Conservation (phyloP, 306 rosid species). For the Hippophae rhamnoides region DNA sequence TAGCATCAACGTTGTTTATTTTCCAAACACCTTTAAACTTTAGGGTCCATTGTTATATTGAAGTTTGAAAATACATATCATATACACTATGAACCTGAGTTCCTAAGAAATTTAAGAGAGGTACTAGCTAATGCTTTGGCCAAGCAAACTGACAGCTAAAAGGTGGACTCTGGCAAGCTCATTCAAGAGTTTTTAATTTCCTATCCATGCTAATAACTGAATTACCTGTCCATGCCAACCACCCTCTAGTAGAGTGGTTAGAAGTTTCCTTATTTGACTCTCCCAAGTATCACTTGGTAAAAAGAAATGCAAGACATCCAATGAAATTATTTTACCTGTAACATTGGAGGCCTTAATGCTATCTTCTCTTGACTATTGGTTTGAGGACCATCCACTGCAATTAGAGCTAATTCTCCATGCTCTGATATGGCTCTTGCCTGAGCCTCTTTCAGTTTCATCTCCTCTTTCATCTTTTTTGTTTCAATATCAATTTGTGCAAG, state of each 20-base stretch:
- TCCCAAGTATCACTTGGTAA: neutral
- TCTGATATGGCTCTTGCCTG: constrained; percentile 62
- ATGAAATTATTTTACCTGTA: constrained; percentile 51
- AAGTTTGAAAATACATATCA: neutral
- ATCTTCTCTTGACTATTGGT: constrained; percentile 59
- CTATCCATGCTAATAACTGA: neutral
- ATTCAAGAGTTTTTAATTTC: neutral
- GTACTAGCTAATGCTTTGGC: neutral
- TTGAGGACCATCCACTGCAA: constrained; percentile 74
- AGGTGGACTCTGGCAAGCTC: neutral
- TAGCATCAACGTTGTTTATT: too few species aligned
- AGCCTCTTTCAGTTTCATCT: constrained; percentile 69
- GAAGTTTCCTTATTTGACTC: too few species aligned
- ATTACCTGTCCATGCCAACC: too few species aligned
- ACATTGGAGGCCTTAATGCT: constrained; percentile 88
- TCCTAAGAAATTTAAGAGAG: neutral
- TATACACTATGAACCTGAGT: neutral
- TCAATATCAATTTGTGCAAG: constrained; percentile 76
- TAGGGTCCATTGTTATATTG: too few species aligned
- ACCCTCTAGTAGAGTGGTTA: too few species aligned
- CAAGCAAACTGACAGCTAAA: neutral
- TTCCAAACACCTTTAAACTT: too few species aligned
- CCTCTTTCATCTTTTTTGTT: constrained; percentile 80
- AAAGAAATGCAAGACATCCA: neutral
- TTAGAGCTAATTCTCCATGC: constrained; percentile 91